A percentile compares a stretch with the other conserved stretches of the same genome.
Conservation (phyloP, 1,284 basidiomycete species). For the Takashimella tepidaria region DNA sequence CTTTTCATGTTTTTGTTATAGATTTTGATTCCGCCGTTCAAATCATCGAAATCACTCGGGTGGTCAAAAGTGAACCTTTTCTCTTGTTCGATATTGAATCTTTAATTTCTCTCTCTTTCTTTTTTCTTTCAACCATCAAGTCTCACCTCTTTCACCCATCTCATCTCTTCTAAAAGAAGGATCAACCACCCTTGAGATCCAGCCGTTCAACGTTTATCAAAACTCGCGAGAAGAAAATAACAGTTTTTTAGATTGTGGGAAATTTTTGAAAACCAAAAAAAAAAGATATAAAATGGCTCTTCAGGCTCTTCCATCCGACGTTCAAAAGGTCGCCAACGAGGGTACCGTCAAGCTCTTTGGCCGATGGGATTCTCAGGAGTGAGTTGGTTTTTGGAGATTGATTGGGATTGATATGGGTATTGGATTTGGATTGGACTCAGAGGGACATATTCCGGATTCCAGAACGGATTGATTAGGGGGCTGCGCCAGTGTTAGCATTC, state of each 20-base stretch:
- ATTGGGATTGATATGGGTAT: too few relatives aligned
- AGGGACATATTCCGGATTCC: neutral
- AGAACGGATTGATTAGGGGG: constrained; percentile 2
- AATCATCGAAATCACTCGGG: neutral
- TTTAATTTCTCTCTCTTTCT: neutral
- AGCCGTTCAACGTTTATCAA: neutral
- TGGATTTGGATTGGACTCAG: constrained; percentile 1
- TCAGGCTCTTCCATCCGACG: constrained; percentile 67
- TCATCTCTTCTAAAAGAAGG: neutral
- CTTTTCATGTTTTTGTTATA: neutral
- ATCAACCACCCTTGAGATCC: too few relatives aligned
- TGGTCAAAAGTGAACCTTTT: too few relatives aligned
- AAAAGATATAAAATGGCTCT: constrained; percentile 37
- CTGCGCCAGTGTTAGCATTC: constrained; percentile 1
- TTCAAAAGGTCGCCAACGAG: constrained; percentile 74
- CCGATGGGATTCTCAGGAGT: constrained; percentile 96
- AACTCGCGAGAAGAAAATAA: neutral
- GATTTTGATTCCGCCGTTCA: neutral
- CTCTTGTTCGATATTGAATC: too few relatives aligned
- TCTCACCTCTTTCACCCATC: too few relatives aligned
- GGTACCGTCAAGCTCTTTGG: constrained; percentile 81
- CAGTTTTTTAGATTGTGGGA: too few relatives aligned
- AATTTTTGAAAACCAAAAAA: constrained; percentile 6
- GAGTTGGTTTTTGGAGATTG: too few relatives aligned
- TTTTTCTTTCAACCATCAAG: neutral